These are phyloP conservation scores for Protea cynaroides DNA, from an alignment of 164 flowering plant genomes.

Conservation along the genomic window DNA sequence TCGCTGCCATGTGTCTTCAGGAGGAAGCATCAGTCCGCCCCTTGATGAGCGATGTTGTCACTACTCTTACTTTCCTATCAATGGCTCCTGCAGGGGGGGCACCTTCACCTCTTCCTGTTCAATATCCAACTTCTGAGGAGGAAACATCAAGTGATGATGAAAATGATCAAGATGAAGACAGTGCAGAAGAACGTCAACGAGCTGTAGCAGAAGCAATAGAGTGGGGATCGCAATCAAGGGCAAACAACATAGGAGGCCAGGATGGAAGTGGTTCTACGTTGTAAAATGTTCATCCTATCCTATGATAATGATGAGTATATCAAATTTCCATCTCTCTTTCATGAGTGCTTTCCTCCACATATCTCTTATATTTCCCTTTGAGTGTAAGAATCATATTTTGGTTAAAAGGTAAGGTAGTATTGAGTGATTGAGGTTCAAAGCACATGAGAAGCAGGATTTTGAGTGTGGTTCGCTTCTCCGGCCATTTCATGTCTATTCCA, in stretches of 20 bases:
- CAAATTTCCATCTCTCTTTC: not conserved
- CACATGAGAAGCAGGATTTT: constrained; percentile 3
- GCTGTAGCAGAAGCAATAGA: constrained; percentile 43
- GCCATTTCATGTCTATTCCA: not conserved
- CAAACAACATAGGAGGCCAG: constrained; percentile 8
- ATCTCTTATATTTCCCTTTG: not conserved
- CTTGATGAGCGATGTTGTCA: constrained; percentile 48
- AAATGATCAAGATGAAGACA: constrained; percentile 10
- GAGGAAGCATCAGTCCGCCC: constrained; percentile 52
- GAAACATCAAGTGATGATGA: constrained; percentile 7
- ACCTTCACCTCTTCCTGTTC: constrained; percentile 11
- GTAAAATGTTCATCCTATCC: constrained; percentile 1
- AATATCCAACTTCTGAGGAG: constrained; percentile 12
- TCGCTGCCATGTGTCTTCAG: constrained; percentile 69
- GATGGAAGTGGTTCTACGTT: constrained; percentile 6
- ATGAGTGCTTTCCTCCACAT: not conserved
- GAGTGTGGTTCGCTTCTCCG: not conserved
- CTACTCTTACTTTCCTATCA: constrained; percentile 46
- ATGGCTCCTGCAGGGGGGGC: constrained; percentile 5
- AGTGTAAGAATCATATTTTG: constrained; percentile 5
- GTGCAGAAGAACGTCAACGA: constrained; percentile 21
- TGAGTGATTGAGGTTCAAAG: not conserved
- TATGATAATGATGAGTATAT: not conserved
- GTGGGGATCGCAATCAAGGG: constrained; percentile 31
- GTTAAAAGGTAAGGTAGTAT: constrained; percentile 1